These are phyloP conservation scores for Bryoerythrophyllum caledonicum DNA, from an alignment of 225 moss, liverwort and hornwort genomes.

Conservation along the genomic window DNA sequence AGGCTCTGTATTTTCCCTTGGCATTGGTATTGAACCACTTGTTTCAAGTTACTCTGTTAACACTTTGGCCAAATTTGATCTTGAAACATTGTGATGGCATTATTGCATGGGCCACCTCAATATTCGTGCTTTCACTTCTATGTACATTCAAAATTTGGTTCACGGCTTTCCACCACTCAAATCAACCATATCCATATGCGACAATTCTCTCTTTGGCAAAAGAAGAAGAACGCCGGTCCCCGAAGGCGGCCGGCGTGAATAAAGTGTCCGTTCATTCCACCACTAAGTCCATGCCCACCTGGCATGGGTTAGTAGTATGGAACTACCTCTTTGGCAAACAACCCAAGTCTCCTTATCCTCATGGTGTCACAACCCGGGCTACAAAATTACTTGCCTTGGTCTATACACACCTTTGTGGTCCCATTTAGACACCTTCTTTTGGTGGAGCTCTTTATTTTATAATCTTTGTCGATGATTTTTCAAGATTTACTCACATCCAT, in stretches of 20 bases:
- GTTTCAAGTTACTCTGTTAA: neutral
- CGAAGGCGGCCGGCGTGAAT: too few species aligned
- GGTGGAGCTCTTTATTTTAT: neutral
- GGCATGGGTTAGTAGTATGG: too few species aligned
- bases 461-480: neutral
- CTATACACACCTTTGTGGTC: neutral
- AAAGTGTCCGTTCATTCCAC: too few species aligned
- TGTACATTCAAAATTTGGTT: neutral
- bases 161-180: neutral
- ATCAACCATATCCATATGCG: neutral
- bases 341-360: neutral
- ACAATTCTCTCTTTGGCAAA: too few species aligned
- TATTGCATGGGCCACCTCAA: neutral
- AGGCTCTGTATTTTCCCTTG: neutral
- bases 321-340: neutral
- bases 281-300: too few species aligned
- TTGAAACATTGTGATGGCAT: neutral
- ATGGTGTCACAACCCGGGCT: too few species aligned
- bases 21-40: neutral
- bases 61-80: neutral
- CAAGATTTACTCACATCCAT: neutral
- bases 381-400: neutral
- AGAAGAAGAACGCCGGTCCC: too few species aligned
- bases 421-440: neutral
- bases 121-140: neutral